A percentile compares a stretch with the other conserved stretches of the same genome.
These are phyloP conservation scores for Stellera chamaejasme DNA, from an alignment of 345 rosid genomes.

Conservation along the genomic window DNA sequence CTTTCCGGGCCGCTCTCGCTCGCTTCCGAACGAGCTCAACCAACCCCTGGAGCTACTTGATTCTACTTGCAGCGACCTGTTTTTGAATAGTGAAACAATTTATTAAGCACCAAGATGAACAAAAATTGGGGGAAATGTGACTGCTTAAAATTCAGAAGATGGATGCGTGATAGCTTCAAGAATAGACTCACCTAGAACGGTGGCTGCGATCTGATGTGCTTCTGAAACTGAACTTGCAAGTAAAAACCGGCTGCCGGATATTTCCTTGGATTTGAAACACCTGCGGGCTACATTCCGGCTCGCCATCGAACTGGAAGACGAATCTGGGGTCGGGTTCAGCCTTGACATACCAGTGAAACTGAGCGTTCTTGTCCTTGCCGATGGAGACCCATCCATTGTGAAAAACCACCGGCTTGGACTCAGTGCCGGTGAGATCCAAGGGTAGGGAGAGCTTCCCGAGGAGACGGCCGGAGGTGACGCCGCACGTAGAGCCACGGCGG, in stretches of 20 bases:
- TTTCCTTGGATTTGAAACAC: constrained; percentile 83
- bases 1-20: constrained; percentile 57
- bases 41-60: constrained; percentile 46
- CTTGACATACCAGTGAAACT: constrained; percentile 64
- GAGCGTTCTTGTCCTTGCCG: constrained; percentile 56
- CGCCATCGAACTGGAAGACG: constrained; percentile 96
- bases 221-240: constrained; percentile 86
- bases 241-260: constrained; percentile 85
- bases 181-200: constrained; percentile 52
- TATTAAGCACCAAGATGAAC: background rate
- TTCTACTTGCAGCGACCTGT: constrained; percentile 57
- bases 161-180: background rate
- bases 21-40: constrained; percentile 82
- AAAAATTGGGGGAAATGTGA: background rate
- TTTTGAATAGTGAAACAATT: background rate
- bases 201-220: constrained; percentile 57
- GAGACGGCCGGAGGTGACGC: constrained; percentile 60
- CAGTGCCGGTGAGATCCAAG: constrained; percentile 60
- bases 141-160: background rate
- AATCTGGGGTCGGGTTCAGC: constrained; percentile 92
- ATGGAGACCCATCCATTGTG: constrained; percentile 69
- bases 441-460: constrained; percentile 70
- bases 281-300: constrained; percentile 95
- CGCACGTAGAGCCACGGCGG: constrained; percentile 62
- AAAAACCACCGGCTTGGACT: constrained; percentile 43